phyloP scores from a whole-genome alignment of 2,329 filamentous ascomycete species.

The Boeremia exigua region DNA sequence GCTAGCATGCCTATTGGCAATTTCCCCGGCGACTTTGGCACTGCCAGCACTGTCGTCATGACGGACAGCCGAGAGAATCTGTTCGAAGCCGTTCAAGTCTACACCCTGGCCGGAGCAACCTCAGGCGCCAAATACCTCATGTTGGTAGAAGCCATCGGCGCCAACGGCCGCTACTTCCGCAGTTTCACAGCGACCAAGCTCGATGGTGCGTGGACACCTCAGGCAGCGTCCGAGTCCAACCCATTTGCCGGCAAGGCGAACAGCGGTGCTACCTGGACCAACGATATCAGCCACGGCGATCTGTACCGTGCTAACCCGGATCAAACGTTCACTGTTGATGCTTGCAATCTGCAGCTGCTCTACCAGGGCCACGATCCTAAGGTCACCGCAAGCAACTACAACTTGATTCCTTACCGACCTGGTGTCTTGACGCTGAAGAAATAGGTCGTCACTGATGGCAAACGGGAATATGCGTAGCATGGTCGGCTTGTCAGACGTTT shows the following conservation, averaged over 20 bases:
- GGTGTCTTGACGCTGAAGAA: slow-evolving; percentile 59
- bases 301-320: slow-evolving; percentile 63
- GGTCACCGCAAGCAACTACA: slow-evolving; percentile 51
- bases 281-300: slow-evolving; percentile 72
- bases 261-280: slow-evolving; percentile 69
- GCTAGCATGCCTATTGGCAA: slow-evolving; percentile 66
- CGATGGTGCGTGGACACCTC: slow-evolving; percentile 63
- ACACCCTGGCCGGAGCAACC: slow-evolving; percentile 58
- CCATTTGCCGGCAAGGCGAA: slow-evolving; percentile 73
- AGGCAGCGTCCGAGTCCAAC: slow-evolving; percentile 61
- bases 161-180: slow-evolving; percentile 68
- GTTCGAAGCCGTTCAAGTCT: slow-evolving; percentile 72
- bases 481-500: no score
- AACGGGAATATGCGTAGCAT: no score
- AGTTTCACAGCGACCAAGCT: slow-evolving; percentile 68
- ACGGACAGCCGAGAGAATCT: slow-evolving; percentile 63
- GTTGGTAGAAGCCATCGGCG: slow-evolving; percentile 69
- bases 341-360: slow-evolving; percentile 69
- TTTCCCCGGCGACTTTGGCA: slow-evolving; percentile 68
- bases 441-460: slow-evolving; percentile 2
- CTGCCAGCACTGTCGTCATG: slow-evolving; percentile 57
- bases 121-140: slow-evolving; percentile 63
- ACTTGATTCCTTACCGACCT: slow-evolving; percentile 60
- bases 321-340: slow-evolving; percentile 67
- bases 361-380: slow-evolving; percentile 65